Base-by-base conservation (phyloP, 495 filamentous ascomycete species). In the Xylaria telfairii region DNA sequence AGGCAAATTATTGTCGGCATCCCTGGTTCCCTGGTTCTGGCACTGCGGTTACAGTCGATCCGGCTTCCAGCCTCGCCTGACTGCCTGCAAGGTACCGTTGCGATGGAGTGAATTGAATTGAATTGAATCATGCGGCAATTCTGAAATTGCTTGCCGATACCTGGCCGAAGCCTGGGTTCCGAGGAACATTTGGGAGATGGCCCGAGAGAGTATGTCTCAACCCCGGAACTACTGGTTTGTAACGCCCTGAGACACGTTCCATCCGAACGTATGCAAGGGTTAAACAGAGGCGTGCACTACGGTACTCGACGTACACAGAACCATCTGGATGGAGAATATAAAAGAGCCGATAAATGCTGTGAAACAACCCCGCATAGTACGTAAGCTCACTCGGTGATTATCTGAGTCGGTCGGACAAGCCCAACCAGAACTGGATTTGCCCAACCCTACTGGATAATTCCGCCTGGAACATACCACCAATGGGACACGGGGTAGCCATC, bases 281-380 rank as follows among this genome's bases (percentile, higher is more conserved):
- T 60, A 39, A 34, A 53, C n/a, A 30, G 65, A 41, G 26, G 30
- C 34, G 34, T 39, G 37, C 28, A 13, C 26, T 65, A n/a, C n/a
- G n/a, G n/a, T n/a, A 51, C 62, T 32, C 46, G 46, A 10, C 13
- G 46, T 54, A 42, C 64, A 66, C 46, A 54, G 47, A 30, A 17
- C 30, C 51, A 12, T 34, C 65, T 32, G 24, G 46, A 39, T 39
- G 41, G 53, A 26, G 28, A 68, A 46, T n/a, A 46, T 30, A 21
- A 51, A 44, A 49, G 37, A 42, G 34, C 56, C 56, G 56, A 59
- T 17, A 4, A 21, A 21, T 15, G 46, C 30, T 28, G 67, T 69
- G 67, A 69, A 51, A 69, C 67, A 69, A 47, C 44, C 57, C 54
- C 56, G 34, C 57, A 51, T 54, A 54, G 24, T 54, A 66, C 64